A percentile compares a stretch with the other conserved stretches of the same genome.
Conservation (phyloP, 2,329 filamentous ascomycete species). For the Botrytis byssoidea region DNA sequence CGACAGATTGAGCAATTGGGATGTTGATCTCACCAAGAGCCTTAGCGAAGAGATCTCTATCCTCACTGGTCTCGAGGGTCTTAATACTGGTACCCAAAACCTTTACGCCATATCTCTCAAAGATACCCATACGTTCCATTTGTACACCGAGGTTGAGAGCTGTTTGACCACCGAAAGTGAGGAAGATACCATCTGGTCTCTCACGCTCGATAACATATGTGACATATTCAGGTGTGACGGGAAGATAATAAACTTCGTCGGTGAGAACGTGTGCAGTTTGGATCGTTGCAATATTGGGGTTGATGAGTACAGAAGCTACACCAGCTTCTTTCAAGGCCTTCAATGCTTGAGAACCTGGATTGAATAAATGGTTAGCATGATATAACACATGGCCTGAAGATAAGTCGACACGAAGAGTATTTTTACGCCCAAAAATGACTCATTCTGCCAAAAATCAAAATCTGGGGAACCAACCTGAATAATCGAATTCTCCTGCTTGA, state of each 20-base stretch:
- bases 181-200: slow-evolving; percentile 92
- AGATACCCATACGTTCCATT: slow-evolving; percentile 94
- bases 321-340: slow-evolving; percentile 97
- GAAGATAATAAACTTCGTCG: slow-evolving; percentile 97
- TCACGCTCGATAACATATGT: slow-evolving; percentile 96
- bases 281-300: slow-evolving; percentile 97
- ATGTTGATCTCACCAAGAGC: slow-evolving; percentile 97
- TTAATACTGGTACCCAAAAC: slow-evolving; percentile 93
- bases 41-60: slow-evolving; percentile 93
- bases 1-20: slow-evolving; percentile 93
- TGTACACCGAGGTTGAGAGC: slow-evolving; percentile 94
- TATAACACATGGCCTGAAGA: background rate
- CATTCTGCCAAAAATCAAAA: slow-evolving; percentile 25
- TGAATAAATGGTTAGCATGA: slow-evolving; percentile 28
- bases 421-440: slow-evolving; percentile 27
- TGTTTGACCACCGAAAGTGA: slow-evolving; percentile 96
- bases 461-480: slow-evolving; percentile 66
- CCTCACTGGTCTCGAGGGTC: slow-evolving; percentile 91
- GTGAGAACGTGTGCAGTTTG: slow-evolving; percentile 95
- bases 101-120: slow-evolving; percentile 92
- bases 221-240: slow-evolving; percentile 96
- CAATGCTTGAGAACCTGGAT: slow-evolving; percentile 83
- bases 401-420: background rate
- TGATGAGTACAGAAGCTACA: slow-evolving; percentile 87
- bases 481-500: slow-evolving; percentile 97